These are phyloP conservation scores for Pseudomassariella vexata DNA, from an alignment of 2,329 filamentous ascomycete genomes.

Conservation along the genomic window DNA sequence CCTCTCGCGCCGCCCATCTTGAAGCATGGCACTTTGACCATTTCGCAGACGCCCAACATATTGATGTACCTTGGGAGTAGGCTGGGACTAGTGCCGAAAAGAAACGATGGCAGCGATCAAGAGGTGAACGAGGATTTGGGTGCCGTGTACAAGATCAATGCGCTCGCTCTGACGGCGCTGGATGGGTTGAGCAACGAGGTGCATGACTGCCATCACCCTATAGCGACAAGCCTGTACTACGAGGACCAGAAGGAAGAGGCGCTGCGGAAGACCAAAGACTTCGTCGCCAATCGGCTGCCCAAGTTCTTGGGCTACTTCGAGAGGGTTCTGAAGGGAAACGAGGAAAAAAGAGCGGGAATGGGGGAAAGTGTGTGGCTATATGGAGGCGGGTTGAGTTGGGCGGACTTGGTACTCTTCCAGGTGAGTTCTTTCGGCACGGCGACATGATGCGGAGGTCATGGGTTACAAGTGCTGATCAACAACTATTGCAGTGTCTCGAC, in stretches of 20 bases:
- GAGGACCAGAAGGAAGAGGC: constrained; percentile 70
- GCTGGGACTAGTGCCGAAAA: constrained; percentile 46
- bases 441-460: no score
- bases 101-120: constrained; percentile 25
- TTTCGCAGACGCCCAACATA: constrained; percentile 69
- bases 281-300: constrained; percentile 56
- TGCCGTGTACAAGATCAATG: constrained; percentile 54
- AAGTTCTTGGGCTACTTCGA: constrained; percentile 71
- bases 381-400: constrained; percentile 59
- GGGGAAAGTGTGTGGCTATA: constrained; percentile 61
- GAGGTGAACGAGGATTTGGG: constrained; percentile 16
- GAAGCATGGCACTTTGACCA: constrained; percentile 51
- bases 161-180: constrained; percentile 61
- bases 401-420: constrained; percentile 70
- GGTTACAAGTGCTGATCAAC: no score
- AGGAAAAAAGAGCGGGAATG: no score
- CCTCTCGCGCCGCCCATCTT: constrained; percentile 63
- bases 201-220: constrained; percentile 72
- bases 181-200: constrained; percentile 66
- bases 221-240: constrained; percentile 55
- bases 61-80: constrained; percentile 61
- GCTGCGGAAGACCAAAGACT: constrained; percentile 50
- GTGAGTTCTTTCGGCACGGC: constrained; percentile 33
- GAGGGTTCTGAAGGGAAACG: constrained; percentile 53
- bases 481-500: constrained; percentile 40